phyloP scores from a whole-genome alignment of 176 grass and related monocot genomes.

The Rhynchospora tenuis region DNA sequence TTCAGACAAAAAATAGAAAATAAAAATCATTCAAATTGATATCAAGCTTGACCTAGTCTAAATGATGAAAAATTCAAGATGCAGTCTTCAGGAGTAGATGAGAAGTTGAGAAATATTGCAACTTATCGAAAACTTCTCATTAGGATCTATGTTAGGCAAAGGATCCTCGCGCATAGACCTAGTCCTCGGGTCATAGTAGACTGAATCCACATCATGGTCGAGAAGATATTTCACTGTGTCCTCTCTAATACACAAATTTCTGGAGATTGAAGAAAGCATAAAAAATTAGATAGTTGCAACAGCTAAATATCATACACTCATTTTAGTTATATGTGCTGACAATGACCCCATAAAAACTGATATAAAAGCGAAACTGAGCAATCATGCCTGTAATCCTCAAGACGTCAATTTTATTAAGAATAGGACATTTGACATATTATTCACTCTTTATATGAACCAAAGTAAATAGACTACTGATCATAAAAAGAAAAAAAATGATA shows the following conservation, averaged over 20 bases:
- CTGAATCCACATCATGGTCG: slow-evolving; percentile 89
- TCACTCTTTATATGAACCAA: no score
- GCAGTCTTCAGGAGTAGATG: background rate
- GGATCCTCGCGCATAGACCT: slow-evolving; percentile 96
- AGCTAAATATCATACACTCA: background rate
- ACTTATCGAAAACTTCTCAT: slow-evolving; percentile 91
- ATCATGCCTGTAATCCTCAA: background rate
- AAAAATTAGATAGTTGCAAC: background rate
- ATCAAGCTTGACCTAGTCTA: no score
- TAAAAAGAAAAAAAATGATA: no score
- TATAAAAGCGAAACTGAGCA: no score
- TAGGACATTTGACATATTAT: no score
- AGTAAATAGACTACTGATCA: no score
- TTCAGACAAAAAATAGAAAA: background rate
- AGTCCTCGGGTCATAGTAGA: slow-evolving; percentile 98
- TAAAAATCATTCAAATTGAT: no score
- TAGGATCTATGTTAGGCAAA: slow-evolving; percentile 80
- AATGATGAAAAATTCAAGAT: no score
- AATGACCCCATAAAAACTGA: background rate
- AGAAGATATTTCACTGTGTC: slow-evolving; percentile 91
- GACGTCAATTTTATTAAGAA: no score
- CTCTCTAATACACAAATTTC: slow-evolving; percentile 96
- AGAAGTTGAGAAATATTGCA: background rate
- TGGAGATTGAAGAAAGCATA: slow-evolving; percentile 18
- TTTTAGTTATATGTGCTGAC: background rate